Evolutionary conservation across 2,329 filamentous ascomycete species (phyloP), one percentile per base, ranked within the genome.

Genomic region (Alternaria viburni): DNA sequence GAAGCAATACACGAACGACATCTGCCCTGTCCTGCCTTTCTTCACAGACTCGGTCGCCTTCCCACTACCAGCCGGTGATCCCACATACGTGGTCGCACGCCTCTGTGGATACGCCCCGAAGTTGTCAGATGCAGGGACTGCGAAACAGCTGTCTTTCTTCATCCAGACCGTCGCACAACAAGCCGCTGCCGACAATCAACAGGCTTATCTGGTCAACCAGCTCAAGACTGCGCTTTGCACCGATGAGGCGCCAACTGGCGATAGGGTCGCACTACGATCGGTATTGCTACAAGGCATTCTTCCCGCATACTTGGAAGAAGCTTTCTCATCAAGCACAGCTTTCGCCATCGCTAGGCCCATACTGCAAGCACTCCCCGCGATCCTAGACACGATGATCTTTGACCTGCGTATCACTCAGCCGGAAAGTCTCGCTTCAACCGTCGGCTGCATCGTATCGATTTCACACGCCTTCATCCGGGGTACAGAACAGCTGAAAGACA

Each of bases 1-100:
- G 50, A 88, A 90, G 69, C 86, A 90, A 68, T 85, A 90, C 66
- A 86, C 85, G 1, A 81, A 83, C 30, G 85, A 88, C 17, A 87
- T 89, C 30, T 85, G 83, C 65, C 81, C 83, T 0, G 81, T 90
- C 15, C 83, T 89, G 58, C 74, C 79, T 1, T 90, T 89, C 80
- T 90, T 89, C 75, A 88, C 85, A 2, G 85, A 89, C 66, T 87
- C 87, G 2, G 79, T 82, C 2, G 82, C 83, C 0, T 90, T 90
- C 71, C 88, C 88, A 3, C 79, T 90, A 5, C 88, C 88, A 6
- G 82, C 83, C 3, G 81, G 79, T 2, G 88, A 90, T 70, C 88
- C 88, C 2, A 86, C 83, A 0, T 90, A 90, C 71, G 87, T 90
- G 23, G 85, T 89, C 5, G 88, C 86, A 9, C 84, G 84, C 61